Conservation (phyloP, 1,139 yeast genomes). For the Diutina mesorugosa region DNA sequence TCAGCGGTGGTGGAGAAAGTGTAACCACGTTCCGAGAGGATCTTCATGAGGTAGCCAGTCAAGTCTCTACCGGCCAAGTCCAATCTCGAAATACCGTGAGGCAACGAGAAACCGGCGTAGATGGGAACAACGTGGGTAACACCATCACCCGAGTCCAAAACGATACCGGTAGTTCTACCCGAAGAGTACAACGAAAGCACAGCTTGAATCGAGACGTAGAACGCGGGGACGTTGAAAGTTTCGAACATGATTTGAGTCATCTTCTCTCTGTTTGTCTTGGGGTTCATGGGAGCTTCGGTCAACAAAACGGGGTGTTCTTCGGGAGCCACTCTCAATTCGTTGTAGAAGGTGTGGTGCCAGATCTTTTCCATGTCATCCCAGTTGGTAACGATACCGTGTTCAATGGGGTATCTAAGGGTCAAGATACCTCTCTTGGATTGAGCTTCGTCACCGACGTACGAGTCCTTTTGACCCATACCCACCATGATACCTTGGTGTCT, state of each 20-base stretch:
- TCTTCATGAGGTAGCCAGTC: constrained; percentile 97
- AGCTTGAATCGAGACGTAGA: constrained; percentile 98
- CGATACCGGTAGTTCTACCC: constrained; percentile 99
- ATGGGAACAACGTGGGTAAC: constrained; percentile 99
- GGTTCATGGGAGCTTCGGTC: constrained; percentile 99
- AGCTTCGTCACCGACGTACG: constrained; percentile 99
- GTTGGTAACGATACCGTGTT: constrained; percentile 99
- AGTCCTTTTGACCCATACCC: constrained; percentile 99
- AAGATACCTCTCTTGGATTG: constrained; percentile 99
- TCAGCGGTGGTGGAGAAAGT: constrained; percentile 98
- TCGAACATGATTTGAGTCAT: constrained; percentile 98
- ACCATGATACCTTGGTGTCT: constrained; percentile 99
- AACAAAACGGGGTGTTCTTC: constrained; percentile 97
- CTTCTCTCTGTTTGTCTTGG: constrained; percentile 98
- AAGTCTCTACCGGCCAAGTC: constrained; percentile 99
- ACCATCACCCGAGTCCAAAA: constrained; percentile 99
- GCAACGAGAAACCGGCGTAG: constrained; percentile 98
- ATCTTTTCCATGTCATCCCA: constrained; percentile 99
- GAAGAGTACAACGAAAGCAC: constrained; percentile 96
- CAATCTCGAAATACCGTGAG: constrained; percentile 97
- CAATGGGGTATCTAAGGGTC: constrained; percentile 97
- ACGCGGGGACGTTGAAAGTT: constrained; percentile 98
- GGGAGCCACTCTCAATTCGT: constrained; percentile 96
- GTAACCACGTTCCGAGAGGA: constrained; percentile 97
- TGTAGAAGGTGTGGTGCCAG: constrained; percentile 98